phyloP scores from a whole-genome alignment of 2,329 filamentous ascomycete species.

The Hypoxylon sp. region DNA sequence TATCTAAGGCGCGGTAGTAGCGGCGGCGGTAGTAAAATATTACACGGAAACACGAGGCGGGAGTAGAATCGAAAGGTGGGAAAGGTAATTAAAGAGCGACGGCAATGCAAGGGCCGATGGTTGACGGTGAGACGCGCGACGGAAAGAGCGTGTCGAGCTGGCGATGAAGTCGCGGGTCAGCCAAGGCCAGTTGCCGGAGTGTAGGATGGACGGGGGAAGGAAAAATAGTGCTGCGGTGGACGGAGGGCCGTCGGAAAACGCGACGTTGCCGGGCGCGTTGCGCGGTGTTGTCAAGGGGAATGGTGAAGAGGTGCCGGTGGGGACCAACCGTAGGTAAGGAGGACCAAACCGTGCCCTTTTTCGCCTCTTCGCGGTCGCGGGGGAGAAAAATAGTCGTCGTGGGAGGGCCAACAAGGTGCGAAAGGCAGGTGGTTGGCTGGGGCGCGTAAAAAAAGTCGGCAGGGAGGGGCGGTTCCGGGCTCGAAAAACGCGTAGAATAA shows the following conservation, averaged over 20 bases:
- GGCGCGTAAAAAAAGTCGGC: conserved; percentile 43
- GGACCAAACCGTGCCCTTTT: conserved; percentile 12
- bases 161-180: conserved; percentile 34
- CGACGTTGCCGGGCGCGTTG: conserved; percentile 24
- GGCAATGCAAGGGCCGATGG: conserved; percentile 3
- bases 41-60: conserved; percentile 5
- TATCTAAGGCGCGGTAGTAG: conserved; percentile 37
- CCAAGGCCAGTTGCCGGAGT: conserved; percentile 10
- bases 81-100: conserved; percentile 28
- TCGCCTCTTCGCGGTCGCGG: conserved; percentile 40
- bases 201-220: conserved; percentile 13
- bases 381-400: conserved; percentile 41
- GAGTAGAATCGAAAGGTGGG: not conserved
- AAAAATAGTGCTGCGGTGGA: conserved; percentile 8
- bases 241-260: conserved; percentile 22
- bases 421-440: conserved; percentile 43
- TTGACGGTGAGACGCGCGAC: conserved; percentile 15
- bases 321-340: conserved; percentile 24
- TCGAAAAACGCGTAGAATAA: conserved; percentile 63
- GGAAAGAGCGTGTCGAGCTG: conserved; percentile 15
- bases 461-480: conserved; percentile 54
- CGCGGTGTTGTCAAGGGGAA: conserved; percentile 18
- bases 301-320: conserved; percentile 26
- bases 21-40: conserved; percentile 29
- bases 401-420: conserved; percentile 52